Conservation (phyloP, 768 basidiomycete species). For the Suillus luteus region DNA sequence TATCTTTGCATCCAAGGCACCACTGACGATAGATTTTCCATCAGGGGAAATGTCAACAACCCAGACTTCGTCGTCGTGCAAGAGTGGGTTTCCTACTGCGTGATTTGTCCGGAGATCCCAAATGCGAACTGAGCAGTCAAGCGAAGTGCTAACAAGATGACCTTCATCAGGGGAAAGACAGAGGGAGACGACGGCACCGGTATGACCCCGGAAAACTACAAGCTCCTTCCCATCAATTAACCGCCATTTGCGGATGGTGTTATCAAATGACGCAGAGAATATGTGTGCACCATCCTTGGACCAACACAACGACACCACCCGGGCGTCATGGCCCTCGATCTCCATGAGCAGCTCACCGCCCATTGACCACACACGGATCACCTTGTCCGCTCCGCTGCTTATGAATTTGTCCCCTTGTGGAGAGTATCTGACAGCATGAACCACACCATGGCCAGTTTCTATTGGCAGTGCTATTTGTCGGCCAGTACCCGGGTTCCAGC, state of each 20-base stretch:
- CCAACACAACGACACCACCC: not conserved
- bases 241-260: not conserved
- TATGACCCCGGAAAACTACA: not conserved
- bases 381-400: not conserved
- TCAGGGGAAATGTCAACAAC: conserved; percentile 78
- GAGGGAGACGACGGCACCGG: not conserved
- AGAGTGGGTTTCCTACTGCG: conserved; percentile 41
- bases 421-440: not conserved
- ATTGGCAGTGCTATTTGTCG: not conserved
- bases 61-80: conserved; percentile 81
- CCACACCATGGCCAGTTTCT: too few species aligned
- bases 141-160: not conserved
- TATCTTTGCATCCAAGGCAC: conserved; percentile 72
- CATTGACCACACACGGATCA: not conserved
- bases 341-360: not conserved
- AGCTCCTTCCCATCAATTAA: not conserved
- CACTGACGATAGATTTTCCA: conserved; percentile 78
- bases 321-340: not conserved
- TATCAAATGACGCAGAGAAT: not conserved
- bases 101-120: not conserved
- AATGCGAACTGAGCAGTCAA: not conserved
- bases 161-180: not conserved
- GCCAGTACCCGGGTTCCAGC: conserved; percentile 16
- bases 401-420: not conserved
- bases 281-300: not conserved